Evolutionary conservation across 177 flowering plant species (phyloP), one percentile per base, ranked within the genome.

Genomic region (Vitis hybrid): DNA sequence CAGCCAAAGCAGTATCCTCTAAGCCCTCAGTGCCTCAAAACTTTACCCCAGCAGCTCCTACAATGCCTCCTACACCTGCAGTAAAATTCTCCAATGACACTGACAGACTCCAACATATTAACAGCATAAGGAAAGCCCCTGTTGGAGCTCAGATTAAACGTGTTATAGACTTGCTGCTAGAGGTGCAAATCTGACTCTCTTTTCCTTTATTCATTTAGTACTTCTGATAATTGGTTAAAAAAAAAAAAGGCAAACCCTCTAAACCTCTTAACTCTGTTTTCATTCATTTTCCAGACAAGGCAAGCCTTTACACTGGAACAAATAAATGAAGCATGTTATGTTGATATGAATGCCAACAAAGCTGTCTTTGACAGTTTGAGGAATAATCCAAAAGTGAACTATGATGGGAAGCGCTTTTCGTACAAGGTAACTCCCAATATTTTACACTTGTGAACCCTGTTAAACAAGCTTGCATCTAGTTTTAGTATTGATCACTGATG

Each of bases 71-170:
- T 54, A 63, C 80, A 34, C 79, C 92, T 67, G 80, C 92, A 3
- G 80, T 84, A 52, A 95, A 90, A 64, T 95, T 95, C 72, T 95
- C 99, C 6, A 88, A 85, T 83, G 91, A 93, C 71, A 93, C 98
- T 10, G 97, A 90, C 70, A 87, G 93, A 60, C 93, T 91, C 75
- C 97, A 95, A 63, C 87, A 86, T 61, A 95, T 93, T 50, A 88
- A 93, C 70, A 85, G 86, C 75, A 87, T 91, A 26, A 71, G 98
- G 58, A 95, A 91, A 74, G 74, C 84, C 26, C 91, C 99, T 15
- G 97, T 83, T 8, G 99, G 99, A 26, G 92, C 97, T 73, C 99
- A 95, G 78, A 84, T 93, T 15, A 95, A 93, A 82, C 93, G 93
- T 76, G 99, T 95, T 40, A 86, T 95, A 34, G 85, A 85, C 73